Evolutionary conservation across 257 asterid species (phyloP).

Genomic region (Ligustrum vulgare): DNA sequence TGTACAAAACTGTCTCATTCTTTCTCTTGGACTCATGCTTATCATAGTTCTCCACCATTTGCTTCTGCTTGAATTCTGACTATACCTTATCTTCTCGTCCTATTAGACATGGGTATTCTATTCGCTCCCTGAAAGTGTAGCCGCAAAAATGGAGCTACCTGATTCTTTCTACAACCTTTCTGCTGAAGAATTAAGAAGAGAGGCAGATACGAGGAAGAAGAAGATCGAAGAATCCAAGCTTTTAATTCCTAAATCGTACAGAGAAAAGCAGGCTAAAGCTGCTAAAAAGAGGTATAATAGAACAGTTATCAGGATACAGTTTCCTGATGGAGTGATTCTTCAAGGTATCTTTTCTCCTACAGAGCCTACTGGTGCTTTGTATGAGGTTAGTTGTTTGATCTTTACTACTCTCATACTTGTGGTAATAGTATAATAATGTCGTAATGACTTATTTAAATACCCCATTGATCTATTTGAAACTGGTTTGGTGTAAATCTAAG

Average conservation of each 20-base stretch:
- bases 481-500: not conserved
- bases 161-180: constrained; percentile 77
- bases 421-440: not conserved
- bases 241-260: constrained; percentile 83
- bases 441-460: not conserved
- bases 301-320: constrained; percentile 77
- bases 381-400: constrained; percentile 63
- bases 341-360: constrained; percentile 82
- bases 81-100: constrained; percentile 6
- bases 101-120: constrained; percentile 80
- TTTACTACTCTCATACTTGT: not conserved
- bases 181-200: constrained; percentile 74
- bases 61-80: constrained; percentile 17
- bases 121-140: constrained; percentile 81
- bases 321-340: constrained; percentile 91
- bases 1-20: not conserved
- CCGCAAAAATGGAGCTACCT: constrained; percentile 81
- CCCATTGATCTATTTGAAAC: not conserved
- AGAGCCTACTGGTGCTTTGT: constrained; percentile 69
- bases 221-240: constrained; percentile 84
- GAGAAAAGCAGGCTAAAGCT: constrained; percentile 86
- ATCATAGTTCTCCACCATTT: not conserved
- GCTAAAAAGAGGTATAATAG: constrained; percentile 64
- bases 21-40: not conserved
- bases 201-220: constrained; percentile 70